phyloP scores from a whole-genome alignment of 306 rosid genomes.

The Sechiopsis laciniata region DNA sequence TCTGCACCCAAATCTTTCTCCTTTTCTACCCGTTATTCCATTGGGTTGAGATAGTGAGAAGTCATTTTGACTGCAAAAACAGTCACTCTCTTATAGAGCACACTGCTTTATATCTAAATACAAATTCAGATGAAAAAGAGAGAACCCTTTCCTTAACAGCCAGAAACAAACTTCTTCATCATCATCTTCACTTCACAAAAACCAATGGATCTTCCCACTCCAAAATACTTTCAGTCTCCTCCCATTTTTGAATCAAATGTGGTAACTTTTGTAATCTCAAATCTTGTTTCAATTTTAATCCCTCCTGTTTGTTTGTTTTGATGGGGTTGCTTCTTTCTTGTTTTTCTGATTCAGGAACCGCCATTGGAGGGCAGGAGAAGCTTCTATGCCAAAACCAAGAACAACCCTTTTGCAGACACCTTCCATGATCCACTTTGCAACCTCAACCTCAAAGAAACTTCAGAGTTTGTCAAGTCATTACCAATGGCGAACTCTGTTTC shows the following conservation, averaged over 20 bases:
- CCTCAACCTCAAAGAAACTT: conserved; percentile 75
- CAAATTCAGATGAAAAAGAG: neutral
- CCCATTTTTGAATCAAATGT: conserved; percentile 39
- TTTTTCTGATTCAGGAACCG: conserved; percentile 46
- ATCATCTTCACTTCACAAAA: conserved; percentile 7
- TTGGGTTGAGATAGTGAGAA: conserved; percentile 27
- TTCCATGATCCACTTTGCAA: conserved; percentile 88
- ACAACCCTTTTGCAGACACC: conserved; percentile 59
- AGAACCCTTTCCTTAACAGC: neutral
- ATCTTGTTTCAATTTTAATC: neutral
- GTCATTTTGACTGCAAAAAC: conserved; percentile 38
- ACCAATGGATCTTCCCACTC: conserved; percentile 53
- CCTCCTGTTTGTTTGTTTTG: conserved; percentile 8
- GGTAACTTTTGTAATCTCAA: conserved; percentile 30
- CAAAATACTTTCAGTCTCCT: conserved; percentile 51
- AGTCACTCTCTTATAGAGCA: conserved; percentile 37
- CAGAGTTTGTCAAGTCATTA: conserved; percentile 92
- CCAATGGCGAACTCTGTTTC: conserved; percentile 51
- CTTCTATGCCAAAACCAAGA: conserved; percentile 46
- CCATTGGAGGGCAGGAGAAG: conserved; percentile 40
- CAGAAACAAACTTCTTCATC: neutral
- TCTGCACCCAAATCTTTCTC: no score
- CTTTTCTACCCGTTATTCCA: conserved; percentile 27
- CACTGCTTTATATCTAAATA: conserved; percentile 27
- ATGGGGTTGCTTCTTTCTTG: neutral